These are phyloP conservation scores for Kwoniella shandongensis DNA, from an alignment of 768 basidiomycete species.

Conservation along the genomic window DNA sequence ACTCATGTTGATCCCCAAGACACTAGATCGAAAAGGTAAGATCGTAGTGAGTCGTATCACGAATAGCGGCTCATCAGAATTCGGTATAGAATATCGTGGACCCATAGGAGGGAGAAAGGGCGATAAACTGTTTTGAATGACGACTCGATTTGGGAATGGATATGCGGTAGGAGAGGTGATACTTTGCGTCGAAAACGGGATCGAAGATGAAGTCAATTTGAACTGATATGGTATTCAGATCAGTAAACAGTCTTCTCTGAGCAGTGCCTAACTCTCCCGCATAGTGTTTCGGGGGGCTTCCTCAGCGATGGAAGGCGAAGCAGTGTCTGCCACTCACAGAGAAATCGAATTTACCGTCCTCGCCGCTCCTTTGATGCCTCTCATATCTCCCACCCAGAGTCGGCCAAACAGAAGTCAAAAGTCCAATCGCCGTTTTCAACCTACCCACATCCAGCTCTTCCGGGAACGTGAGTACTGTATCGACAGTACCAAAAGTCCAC, in stretches of 20 bases:
- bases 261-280: too few species aligned
- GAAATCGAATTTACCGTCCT: constrained; percentile 6
- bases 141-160: too few species aligned
- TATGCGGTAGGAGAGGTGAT: too few species aligned
- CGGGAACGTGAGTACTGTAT: constrained; percentile 2
- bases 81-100: too few species aligned
- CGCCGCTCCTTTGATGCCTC: neutral
- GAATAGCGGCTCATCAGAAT: neutral
- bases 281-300: too few species aligned
- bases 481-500: constrained; percentile 1
- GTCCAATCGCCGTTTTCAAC: neutral
- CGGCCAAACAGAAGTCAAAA: constrained; percentile 2
- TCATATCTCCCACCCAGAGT: constrained; percentile 6
- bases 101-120: too few species aligned
- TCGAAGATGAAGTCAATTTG: constrained; percentile 1
- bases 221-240: neutral
- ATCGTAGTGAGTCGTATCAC: too few species aligned
- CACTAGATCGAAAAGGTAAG: too few species aligned
- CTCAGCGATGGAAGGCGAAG: too few species aligned
- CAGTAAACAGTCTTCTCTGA: too few species aligned
- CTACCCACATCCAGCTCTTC: neutral
- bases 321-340: constrained; percentile 1
- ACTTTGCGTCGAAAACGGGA: neutral
- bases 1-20: neutral
- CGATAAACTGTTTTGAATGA: too few species aligned